These are phyloP conservation scores for Diaporthe longicolla DNA, from an alignment of 2,329 filamentous ascomycete genomes.

Conservation along the genomic window DNA sequence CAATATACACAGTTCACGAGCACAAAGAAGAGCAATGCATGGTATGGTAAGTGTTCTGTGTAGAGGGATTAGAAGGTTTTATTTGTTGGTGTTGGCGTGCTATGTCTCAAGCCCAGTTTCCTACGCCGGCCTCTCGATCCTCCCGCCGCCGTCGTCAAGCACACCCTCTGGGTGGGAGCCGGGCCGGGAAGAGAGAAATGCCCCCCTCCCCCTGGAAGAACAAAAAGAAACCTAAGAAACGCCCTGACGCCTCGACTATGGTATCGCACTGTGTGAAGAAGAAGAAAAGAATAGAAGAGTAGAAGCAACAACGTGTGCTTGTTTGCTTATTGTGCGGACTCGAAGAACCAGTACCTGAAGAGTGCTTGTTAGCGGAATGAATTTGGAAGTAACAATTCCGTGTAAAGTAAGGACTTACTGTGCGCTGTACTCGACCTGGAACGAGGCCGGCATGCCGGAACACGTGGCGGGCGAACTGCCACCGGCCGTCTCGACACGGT, in stretches of 20 bases:
- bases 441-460: slow-evolving; percentile 70
- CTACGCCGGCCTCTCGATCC: slow-evolving; percentile 28
- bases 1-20: neutral
- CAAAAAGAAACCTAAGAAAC: slow-evolving; percentile 15
- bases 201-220: neutral
- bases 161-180: slow-evolving; percentile 7
- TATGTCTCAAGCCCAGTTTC: slow-evolving; percentile 29
- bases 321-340: slow-evolving; percentile 23
- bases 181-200: slow-evolving; percentile 1
- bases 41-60: neutral
- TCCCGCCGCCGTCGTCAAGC: slow-evolving; percentile 14
- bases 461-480: slow-evolving; percentile 83
- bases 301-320: neutral
- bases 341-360: slow-evolving; percentile 58
- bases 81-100: slow-evolving; percentile 26
- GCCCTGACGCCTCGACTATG: slow-evolving; percentile 36
- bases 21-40: neutral
- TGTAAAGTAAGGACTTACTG: slow-evolving; percentile 70
- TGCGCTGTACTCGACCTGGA: slow-evolving; percentile 85
- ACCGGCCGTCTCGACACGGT: slow-evolving; percentile 86
- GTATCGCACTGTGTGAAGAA: slow-evolving; percentile 25
- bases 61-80: slow-evolving; percentile 20
- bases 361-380: slow-evolving; percentile 27
- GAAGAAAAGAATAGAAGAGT: slow-evolving; percentile 2
- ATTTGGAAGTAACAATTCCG: neutral